Percentiles rank a stretch among this genome's conserved stretches.
phyloP scores from a whole-genome alignment of 495 filamentous ascomycete species.

The Terfezia boudieri region DNA sequence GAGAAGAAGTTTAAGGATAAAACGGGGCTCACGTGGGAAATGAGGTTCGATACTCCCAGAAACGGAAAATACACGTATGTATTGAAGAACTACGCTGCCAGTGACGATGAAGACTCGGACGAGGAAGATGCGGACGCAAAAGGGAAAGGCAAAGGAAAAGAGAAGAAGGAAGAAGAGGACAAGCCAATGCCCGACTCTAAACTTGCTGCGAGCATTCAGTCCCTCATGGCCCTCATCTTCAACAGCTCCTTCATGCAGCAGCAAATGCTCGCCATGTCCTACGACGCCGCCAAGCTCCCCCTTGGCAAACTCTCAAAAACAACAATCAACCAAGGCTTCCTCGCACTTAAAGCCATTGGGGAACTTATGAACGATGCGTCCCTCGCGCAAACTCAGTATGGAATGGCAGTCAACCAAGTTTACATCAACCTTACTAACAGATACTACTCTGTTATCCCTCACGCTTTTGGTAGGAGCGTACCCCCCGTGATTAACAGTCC shows the following conservation, averaged over 20 bases:
- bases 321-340: slow-evolving; percentile 48
- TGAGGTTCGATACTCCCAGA: slow-evolving; percentile 36
- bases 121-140: slow-evolving; percentile 14
- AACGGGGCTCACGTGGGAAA: slow-evolving; percentile 42
- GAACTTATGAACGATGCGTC: slow-evolving; percentile 32
- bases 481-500: slow-evolving; percentile 40
- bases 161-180: slow-evolving; percentile 19
- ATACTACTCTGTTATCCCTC: slow-evolving; percentile 66
- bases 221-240: slow-evolving; percentile 62
- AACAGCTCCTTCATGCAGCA: slow-evolving; percentile 26
- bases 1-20: slow-evolving; percentile 62
- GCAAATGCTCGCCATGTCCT: slow-evolving; percentile 44
- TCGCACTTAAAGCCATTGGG: slow-evolving; percentile 49
- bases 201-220: slow-evolving; percentile 35
- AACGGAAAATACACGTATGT: slow-evolving; percentile 55
- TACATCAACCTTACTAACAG: slow-evolving; percentile 42
- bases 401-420: slow-evolving; percentile 19
- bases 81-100: slow-evolving; percentile 41
- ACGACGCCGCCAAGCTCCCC: slow-evolving; percentile 56
- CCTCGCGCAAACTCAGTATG: slow-evolving; percentile 25
- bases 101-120: slow-evolving; percentile 19
- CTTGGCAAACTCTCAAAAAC: slow-evolving; percentile 61
- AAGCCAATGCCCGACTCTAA: slow-evolving; percentile 25
- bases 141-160: slow-evolving; percentile 3
- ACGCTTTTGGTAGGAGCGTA: slow-evolving; percentile 49